phyloP scores from a whole-genome alignment of 2,329 filamentous ascomycete species.

The Colletotrichum lentis region DNA sequence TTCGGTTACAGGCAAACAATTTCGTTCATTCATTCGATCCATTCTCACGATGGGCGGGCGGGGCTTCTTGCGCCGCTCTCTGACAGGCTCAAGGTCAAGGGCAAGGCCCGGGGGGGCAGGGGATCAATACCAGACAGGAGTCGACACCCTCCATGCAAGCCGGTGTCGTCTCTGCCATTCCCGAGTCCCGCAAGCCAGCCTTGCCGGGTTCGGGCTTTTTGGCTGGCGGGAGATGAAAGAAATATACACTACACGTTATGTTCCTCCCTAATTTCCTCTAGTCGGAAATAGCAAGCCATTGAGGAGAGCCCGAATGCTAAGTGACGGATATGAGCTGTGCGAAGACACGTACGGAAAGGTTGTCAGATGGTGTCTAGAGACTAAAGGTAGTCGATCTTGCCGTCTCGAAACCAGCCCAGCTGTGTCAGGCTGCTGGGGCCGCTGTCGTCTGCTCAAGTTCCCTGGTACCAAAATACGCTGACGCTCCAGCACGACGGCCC shows the following conservation, averaged over 20 bases:
- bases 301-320: slow-evolving; percentile 16
- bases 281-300: slow-evolving; percentile 10
- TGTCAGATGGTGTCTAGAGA: neutral
- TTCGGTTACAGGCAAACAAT: slow-evolving; percentile 1
- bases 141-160: neutral
- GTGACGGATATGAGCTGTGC: no score
- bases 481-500: neutral
- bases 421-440: slow-evolving; percentile 30
- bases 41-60: slow-evolving; percentile 2
- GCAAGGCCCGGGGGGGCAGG: neutral
- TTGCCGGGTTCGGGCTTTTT: neutral
- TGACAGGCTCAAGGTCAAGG: neutral
- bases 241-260: slow-evolving; percentile 20
- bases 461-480: neutral
- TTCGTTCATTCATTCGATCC: slow-evolving; percentile 5
- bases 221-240: neutral
- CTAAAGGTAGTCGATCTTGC: slow-evolving; percentile 1
- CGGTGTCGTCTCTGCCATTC: neutral
- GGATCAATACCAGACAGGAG: neutral
- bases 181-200: neutral
- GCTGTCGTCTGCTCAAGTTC: slow-evolving; percentile 11
- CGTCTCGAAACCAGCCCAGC: slow-evolving; percentile 19
- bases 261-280: slow-evolving; percentile 18
- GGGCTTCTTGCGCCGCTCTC: neutral
- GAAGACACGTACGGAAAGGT: slow-evolving; percentile 10